Conservation (phyloP, 2,329 filamentous ascomycete species). For the Arthrobotrys iridis region DNA sequence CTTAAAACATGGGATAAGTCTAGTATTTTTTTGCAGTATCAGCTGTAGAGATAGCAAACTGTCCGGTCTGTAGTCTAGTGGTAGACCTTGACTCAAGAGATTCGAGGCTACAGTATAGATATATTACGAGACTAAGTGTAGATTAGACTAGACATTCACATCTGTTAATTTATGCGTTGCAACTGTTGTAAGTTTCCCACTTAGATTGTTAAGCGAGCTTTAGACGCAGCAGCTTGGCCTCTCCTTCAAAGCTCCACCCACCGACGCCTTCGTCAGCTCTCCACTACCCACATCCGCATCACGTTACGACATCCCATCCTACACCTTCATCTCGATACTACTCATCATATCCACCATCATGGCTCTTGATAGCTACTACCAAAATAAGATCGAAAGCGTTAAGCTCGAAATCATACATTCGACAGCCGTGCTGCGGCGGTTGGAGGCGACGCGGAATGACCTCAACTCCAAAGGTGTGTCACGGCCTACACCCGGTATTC, state of each 20-base stretch:
- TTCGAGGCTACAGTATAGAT: no score
- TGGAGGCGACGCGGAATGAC: conserved; percentile 98
- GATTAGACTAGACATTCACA: no score
- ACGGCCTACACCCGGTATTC: background rate
- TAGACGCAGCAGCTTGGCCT: conserved; percentile 29
- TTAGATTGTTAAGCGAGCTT: conserved; percentile 50
- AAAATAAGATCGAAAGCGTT: conserved; percentile 99
- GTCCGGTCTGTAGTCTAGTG: no score
- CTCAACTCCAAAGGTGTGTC: conserved; percentile 83
- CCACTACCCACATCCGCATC: conserved; percentile 23
- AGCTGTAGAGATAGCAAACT: no score
- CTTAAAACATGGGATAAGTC: no score
- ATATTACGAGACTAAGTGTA: no score
- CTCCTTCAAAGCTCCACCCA: conserved; percentile 51
- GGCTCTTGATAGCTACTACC: conserved; percentile 99
- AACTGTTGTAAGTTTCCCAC: conserved; percentile 23
- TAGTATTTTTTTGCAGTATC: no score
- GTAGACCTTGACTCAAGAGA: no score
- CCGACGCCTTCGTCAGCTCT: conserved; percentile 43
- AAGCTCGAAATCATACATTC: conserved; percentile 99
- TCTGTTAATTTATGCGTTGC: conserved; percentile 21
- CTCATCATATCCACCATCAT: conserved; percentile 67
- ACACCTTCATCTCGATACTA: background rate
- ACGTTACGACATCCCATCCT: conserved; percentile 10
- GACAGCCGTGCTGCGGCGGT: conserved; percentile 89